Conservation (phyloP, 805 yeast genomes). For the Saccharomyces mikatae region DNA sequence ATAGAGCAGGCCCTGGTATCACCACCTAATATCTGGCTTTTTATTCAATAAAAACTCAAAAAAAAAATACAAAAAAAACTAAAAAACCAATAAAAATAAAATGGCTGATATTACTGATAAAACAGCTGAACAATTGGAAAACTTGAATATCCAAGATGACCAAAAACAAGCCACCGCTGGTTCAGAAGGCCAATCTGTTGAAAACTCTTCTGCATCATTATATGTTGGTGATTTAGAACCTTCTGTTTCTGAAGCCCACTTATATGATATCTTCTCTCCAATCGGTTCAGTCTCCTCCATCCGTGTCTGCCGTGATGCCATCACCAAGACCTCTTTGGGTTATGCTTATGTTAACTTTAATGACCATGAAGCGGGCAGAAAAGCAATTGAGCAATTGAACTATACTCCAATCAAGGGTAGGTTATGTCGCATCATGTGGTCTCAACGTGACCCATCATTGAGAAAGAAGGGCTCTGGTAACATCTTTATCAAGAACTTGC, state of each 20-base stretch:
- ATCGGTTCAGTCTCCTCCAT: conserved; percentile 93
- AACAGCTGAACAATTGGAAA: conserved; percentile 31
- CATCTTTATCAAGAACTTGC: conserved; percentile 96
- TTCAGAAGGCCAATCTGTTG: conserved; percentile 25
- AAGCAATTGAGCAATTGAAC: conserved; percentile 92
- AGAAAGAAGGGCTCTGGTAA: conserved; percentile 95
- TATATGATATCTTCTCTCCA: conserved; percentile 90
- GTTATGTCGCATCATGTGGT: conserved; percentile 99
- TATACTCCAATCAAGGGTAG: conserved; percentile 89
- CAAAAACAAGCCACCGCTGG: conserved; percentile 28
- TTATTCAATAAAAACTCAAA: conserved; percentile 7
- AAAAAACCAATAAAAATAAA: conserved; percentile 13
- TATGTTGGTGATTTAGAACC: conserved; percentile 97
- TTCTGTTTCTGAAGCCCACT: conserved; percentile 84
- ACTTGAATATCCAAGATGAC: conserved; percentile 28
- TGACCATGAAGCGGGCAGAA: conserved; percentile 81
- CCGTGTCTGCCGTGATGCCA: conserved; percentile 98
- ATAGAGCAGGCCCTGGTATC: background rate
- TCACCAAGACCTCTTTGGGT: conserved; percentile 93
- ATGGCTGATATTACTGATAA: conserved; percentile 34
- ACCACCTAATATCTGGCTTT: conserved; percentile 21
- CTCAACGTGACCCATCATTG: conserved; percentile 94
- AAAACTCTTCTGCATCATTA: conserved; percentile 70
- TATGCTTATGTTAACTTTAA: conserved; percentile 97
- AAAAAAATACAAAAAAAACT: conserved; percentile 16